phyloP scores from a whole-genome alignment of 805 yeast genomes.

The Wilhelminamyces savonicus region DNA sequence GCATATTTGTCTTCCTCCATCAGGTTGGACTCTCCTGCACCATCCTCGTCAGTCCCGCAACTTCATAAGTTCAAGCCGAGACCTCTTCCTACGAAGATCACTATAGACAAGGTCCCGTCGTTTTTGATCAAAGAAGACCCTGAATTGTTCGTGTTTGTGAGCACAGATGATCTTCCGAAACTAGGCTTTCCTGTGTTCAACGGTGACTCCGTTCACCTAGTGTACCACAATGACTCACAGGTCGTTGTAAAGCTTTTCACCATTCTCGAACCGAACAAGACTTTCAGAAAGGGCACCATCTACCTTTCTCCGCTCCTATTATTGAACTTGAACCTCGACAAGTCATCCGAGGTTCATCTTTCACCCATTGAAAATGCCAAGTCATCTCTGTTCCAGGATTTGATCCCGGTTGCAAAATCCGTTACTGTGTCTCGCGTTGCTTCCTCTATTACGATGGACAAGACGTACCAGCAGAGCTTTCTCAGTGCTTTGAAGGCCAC shows the following conservation, averaged over 20 bases:
- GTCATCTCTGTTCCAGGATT: slow-evolving; percentile 13
- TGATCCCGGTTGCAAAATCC: slow-evolving; percentile 49
- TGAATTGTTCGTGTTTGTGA: slow-evolving; percentile 35
- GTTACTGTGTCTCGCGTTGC: slow-evolving; percentile 63
- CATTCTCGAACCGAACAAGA: slow-evolving; percentile 55
- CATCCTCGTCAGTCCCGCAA: neutral
- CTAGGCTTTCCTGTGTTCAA: slow-evolving; percentile 55
- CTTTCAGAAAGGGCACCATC: slow-evolving; percentile 30
- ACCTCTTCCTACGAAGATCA: slow-evolving; percentile 24
- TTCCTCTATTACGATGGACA: slow-evolving; percentile 63
- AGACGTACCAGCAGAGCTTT: slow-evolving; percentile 54
- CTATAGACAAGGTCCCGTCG: slow-evolving; percentile 15
- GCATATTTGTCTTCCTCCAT: slow-evolving; percentile 25
- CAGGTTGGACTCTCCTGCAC: slow-evolving; percentile 7
- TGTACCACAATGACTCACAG: slow-evolving; percentile 4
- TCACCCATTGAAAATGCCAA: slow-evolving; percentile 9
- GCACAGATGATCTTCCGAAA: slow-evolving; percentile 42
- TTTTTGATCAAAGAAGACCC: slow-evolving; percentile 26
- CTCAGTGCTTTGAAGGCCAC: slow-evolving; percentile 53
- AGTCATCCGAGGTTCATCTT: slow-evolving; percentile 9
- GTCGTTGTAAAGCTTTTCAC: slow-evolving; percentile 44
- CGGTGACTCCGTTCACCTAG: slow-evolving; percentile 55
- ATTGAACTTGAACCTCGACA: slow-evolving; percentile 40
- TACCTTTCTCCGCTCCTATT: slow-evolving; percentile 61
- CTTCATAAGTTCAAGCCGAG: slow-evolving; percentile 13